Evolutionary conservation across 495 filamentous ascomycete genomes (phyloP), one percentile per base, ranked within the genome.

Genomic region (Talaromyces borbonicus): DNA sequence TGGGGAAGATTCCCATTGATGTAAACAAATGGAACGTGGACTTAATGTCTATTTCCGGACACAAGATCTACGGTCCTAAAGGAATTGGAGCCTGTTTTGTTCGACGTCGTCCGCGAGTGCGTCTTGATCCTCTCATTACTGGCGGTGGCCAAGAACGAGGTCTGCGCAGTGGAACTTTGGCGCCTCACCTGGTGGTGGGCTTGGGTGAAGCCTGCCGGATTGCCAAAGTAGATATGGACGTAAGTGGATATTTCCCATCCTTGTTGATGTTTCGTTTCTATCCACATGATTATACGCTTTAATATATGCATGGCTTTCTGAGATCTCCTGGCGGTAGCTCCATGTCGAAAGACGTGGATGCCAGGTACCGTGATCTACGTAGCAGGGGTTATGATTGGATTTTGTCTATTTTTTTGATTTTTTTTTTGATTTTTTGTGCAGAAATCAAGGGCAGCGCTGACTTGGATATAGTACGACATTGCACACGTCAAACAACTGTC

Each of bases 21-120:
- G 93, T 98, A 46, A 93, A 97, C 63, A 85, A 88, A 64, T 84
- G 90, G 84, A 90, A 95, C 60, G 81, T 97, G 44, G 92, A 98
- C 60, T 68, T 98, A 56, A 95, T 97, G 92, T 95, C 89, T 8
- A 94, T 98, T 35, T 96, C 92, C n/a, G 88, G 84, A 38, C 92
- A 98, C 69, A 98, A 98, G 71, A 93, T 98, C 49, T 98, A 98
- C 63, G 92, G 92, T 30, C 92, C 92, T 39, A 98, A 93, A 72
- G 92, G 92, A 31, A 86, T 98, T 25, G 92, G 92, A 47, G 92
- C 92, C 25, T 97, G 92, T 66, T 98, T 87, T 56, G 87, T 98
- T 19, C 82, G 92, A 50, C 78, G 92, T 61, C 75, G 92, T 35
- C 92, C 92, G 8, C 79, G 87, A 59, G 92, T 98, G 42, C 85